Evolutionary conservation across 163 green algal genomes (phyloP).

Genomic region (Scenedesmus sp.): DNA sequence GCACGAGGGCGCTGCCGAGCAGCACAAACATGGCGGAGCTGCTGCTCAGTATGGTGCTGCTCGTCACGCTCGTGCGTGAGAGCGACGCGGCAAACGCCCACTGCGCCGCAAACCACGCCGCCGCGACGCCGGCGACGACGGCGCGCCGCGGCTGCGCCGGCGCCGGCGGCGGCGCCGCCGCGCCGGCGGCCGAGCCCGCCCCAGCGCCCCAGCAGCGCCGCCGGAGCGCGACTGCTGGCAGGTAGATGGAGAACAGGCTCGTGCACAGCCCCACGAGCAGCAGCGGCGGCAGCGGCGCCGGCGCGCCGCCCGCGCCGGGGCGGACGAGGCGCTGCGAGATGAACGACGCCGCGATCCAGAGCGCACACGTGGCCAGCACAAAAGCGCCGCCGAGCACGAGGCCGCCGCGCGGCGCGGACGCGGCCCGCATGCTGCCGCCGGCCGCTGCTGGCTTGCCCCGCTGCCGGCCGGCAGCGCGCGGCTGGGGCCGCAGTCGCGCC

Average conservation of each 20-base stretch:
- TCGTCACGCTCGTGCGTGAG: conserved; percentile 87
- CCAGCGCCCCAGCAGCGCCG: too few relatives aligned
- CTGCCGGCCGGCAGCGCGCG: too few relatives aligned
- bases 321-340: conserved; percentile 74
- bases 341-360: conserved; percentile 86
- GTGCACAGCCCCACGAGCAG: conserved; percentile 92
- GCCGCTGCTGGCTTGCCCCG: too few relatives aligned
- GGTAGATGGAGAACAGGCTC: conserved; percentile 88
- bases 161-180: not conserved
- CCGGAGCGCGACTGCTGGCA: conserved; percentile 66
- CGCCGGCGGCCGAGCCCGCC: not conserved
- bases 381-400: conserved; percentile 26
- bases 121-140: too few relatives aligned
- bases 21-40: conserved; percentile 86
- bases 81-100: conserved; percentile 92
- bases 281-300: conserved; percentile 68
- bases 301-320: conserved; percentile 1
- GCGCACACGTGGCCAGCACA: conserved; percentile 59
- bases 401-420: not conserved
- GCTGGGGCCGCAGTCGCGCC: too few relatives aligned
- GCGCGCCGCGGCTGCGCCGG: not conserved
- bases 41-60: conserved; percentile 95
- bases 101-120: conserved; percentile 91
- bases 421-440: too few relatives aligned
- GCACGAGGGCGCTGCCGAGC: conserved; percentile 16